Base-by-base conservation (phyloP, 306 rosid genomes). In the Argentina anserina region DNA sequence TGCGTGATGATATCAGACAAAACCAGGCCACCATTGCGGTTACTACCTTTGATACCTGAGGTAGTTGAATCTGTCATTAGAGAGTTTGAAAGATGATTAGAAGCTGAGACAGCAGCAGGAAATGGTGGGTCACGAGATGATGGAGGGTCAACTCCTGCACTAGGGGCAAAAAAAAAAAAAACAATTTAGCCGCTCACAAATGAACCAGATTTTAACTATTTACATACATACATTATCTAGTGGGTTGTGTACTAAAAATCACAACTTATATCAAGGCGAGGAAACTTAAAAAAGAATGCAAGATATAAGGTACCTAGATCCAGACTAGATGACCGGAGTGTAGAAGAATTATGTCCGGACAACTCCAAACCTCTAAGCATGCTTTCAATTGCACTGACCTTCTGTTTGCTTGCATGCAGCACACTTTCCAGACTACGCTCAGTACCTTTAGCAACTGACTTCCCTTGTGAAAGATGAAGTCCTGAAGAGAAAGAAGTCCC, bases 121-220 rank as follows among this genome's bases (percentile, higher is more conserved):
- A 84, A 88, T 60, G 99, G 99, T 76, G 99, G 99, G 85, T 95
- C 99, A 77, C 99, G 99, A 87, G 97, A 90, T 70, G 99, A 92
- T 85, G 99, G 99, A 87, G 93, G 97, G 92, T 95, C 99, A 95
- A 95, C 97, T 88, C 99, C 99, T 95, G 99, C 96, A 87, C 97
- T 87, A 95, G 97, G 97, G 81, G 84, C 70, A 89, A 89, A 80
- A 91, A 83, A 89, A 80, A 91, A 83, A 71, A 84, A 82, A 79
- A 75, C 86, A 89, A 86, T 80, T 90, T 86, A 91, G 95, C 97
- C 83, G 85, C 84, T 85, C 93, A 85, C 86, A 85, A 67, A 40
- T 74, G 53, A 66, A 63, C 76, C 69, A 74, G 72, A 62, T 55
- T 40, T 58, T 78, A 68, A 64, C 56, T n/a, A 67, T 50, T 47